Conservation (phyloP, 805 yeast species). For the Blastobotrys americana region DNA sequence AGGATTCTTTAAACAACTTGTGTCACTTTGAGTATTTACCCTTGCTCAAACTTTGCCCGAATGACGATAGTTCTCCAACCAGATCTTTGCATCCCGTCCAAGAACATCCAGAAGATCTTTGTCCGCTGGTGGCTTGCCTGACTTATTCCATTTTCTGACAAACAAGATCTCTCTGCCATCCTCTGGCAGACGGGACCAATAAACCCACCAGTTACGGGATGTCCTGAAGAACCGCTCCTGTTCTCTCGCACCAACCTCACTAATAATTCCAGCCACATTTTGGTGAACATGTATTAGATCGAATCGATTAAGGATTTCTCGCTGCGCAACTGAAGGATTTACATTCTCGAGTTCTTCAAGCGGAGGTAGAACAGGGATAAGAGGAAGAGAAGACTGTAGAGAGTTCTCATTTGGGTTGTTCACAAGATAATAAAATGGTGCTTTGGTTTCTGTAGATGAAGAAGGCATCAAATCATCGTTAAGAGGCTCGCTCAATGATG, state of each 20-base stretch:
- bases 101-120: conserved; percentile 21
- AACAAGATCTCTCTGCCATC: conserved; percentile 19
- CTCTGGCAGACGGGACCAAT: conserved; percentile 19
- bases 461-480: conserved; percentile 14
- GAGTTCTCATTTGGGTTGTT: conserved; percentile 10
- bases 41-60: conserved; percentile 10
- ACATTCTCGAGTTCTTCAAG: conserved; percentile 8
- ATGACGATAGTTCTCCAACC: conserved; percentile 23
- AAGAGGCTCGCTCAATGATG: conserved; percentile 23
- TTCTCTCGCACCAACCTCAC: conserved; percentile 7
- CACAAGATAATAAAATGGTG: conserved; percentile 19
- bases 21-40: too few relatives aligned
- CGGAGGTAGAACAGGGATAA: conserved; percentile 16
- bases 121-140: conserved; percentile 8
- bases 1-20: too few relatives aligned
- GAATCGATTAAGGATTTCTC: conserved; percentile 7
- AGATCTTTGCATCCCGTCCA: conserved; percentile 24
- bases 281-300: conserved; percentile 20
- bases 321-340: conserved; percentile 13
- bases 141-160: conserved; percentile 20
- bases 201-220: conserved; percentile 24
- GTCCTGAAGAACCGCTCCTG: conserved; percentile 22
- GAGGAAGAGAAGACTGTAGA: conserved; percentile 20
- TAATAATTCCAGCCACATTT: conserved; percentile 9
- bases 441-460: conserved; percentile 1